Percentiles rank a stretch among this genome's conserved stretches.
Conservation (phyloP, 2,329 filamentous ascomycete species). For the Ceratocystiopsis minuta region DNA sequence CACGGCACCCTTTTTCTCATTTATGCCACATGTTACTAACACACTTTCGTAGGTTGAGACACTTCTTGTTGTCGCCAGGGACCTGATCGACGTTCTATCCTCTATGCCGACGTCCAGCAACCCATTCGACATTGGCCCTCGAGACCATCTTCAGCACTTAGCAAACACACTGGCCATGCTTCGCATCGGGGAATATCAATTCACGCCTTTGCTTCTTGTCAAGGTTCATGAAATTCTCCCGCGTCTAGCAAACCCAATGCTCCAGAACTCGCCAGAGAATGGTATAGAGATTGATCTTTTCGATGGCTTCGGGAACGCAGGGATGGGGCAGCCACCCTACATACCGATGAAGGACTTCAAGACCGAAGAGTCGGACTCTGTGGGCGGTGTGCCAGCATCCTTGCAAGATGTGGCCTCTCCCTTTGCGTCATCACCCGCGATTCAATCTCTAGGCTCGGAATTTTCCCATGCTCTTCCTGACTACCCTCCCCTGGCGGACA, state of each 20-base stretch:
- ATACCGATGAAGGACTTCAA: conserved; percentile 29
- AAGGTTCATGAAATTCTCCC: conserved; percentile 60
- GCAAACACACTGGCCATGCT: conserved; percentile 49
- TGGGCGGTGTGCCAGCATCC: conserved; percentile 15
- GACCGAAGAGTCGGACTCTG: conserved; percentile 22
- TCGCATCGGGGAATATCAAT: conserved; percentile 59
- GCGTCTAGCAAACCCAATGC: conserved; percentile 39
- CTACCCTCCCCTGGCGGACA: conserved; percentile 32
- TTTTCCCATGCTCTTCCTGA: conserved; percentile 26
- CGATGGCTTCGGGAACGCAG: conserved; percentile 45
- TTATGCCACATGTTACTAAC: not conserved
- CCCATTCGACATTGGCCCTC: conserved; percentile 47
- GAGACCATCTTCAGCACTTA: conserved; percentile 55
- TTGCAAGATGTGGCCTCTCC: conserved; percentile 28
- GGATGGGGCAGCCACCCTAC: conserved; percentile 37
- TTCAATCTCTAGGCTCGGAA: conserved; percentile 35
- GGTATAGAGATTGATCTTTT: conserved; percentile 40
- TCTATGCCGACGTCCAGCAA: conserved; percentile 41
- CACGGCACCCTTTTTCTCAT: not conserved
- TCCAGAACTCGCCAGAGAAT: conserved; percentile 39
- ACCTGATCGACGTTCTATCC: conserved; percentile 55
- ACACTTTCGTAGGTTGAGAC: conserved; percentile 53
- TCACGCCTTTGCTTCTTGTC: conserved; percentile 56
- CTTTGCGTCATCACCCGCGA: conserved; percentile 32
- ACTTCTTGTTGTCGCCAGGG: conserved; percentile 57